A percentile compares a stretch with the other conserved stretches of the same genome.
These are phyloP conservation scores for Polyporus tsugae DNA, from an alignment of 1,284 basidiomycete genomes.

Conservation along the genomic window DNA sequence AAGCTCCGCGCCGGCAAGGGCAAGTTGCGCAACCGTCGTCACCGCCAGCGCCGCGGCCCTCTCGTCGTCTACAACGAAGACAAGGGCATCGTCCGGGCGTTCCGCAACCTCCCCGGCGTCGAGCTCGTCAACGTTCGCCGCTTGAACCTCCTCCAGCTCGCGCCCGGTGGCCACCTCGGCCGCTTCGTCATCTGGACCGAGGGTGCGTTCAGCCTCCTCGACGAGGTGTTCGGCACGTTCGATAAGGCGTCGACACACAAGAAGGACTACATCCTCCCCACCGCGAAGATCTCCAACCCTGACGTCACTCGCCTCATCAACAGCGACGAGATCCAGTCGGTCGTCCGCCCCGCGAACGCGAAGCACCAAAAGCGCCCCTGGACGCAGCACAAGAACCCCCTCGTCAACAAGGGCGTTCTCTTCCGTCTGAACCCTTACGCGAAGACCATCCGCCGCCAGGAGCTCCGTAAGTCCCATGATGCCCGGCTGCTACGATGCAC, in stretches of 20 bases:
- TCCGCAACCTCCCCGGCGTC: constrained; percentile 99
- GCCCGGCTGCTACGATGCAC: constrained; percentile 9
- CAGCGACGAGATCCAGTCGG: constrained; percentile 95
- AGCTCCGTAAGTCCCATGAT: constrained; percentile 69
- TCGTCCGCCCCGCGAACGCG: constrained; percentile 87
- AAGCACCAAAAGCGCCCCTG: constrained; percentile 91
- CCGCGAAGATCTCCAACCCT: constrained; percentile 96
- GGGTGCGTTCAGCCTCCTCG: constrained; percentile 91
- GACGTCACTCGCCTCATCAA: constrained; percentile 99
- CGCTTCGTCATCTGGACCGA: constrained; percentile 99
- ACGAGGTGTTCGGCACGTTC: constrained; percentile 95
- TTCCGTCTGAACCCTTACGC: constrained; percentile 99
- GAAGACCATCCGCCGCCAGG: constrained; percentile 90
- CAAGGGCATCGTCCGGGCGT: constrained; percentile 97
- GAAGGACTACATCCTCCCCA: constrained; percentile 93
- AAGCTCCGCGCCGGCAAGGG: constrained; percentile 98
- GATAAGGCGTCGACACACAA: constrained; percentile 88
- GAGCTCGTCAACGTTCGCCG: constrained; percentile 96
- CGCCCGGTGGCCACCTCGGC: constrained; percentile 98
- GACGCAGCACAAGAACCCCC: constrained; percentile 99
- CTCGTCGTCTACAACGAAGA: constrained; percentile 99
- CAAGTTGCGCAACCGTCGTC: constrained; percentile 96
- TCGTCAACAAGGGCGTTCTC: constrained; percentile 94
- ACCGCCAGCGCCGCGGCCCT: constrained; percentile 97
- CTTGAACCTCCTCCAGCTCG: constrained; percentile 98